Evolutionary conservation across 306 rosid genomes (phyloP), one percentile per base, ranked within the genome.

Genomic region (Clitoria ternatea): DNA sequence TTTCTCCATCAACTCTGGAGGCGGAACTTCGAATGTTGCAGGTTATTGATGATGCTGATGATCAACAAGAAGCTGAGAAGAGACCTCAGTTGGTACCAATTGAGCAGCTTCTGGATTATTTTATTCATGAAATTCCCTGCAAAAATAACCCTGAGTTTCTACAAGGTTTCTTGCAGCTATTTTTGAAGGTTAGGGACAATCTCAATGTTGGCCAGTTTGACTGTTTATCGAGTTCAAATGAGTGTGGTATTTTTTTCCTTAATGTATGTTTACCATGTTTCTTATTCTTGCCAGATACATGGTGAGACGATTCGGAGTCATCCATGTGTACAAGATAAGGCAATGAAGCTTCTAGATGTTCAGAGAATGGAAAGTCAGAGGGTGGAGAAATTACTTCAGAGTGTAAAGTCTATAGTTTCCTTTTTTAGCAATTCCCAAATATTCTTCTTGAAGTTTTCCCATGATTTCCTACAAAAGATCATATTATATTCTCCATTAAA

Each of bases 11-110:
- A 40, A 77, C 87, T 59, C 72, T 92, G 84, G 98, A 92, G 80
- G 66, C 89, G 85, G 98, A 92, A 79, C 88, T 92, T 72, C 83
- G 95, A 39, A 86, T 89, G 85, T 84, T 89, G 76, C 95, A 86
- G 72, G 84, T 89, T 68, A 82, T 92, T 27, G 96, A 83, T 4
- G 85, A 92, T 2, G 77, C 70, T 18, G 88, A 85, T 61, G n/a
- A n/a, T n/a, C 79, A 76, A 49, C 86, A 84, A 60, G 89, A 87
- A 74, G 74, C 70, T 43, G 91, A 81, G 72, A 78, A 60, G n/a
- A n/a, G n/a, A n/a, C n/a, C n/a, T n/a, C n/a, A n/a, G n/a, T n/a
- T n/a, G n/a, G n/a, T n/a, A n/a, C 79, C 88, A 2, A 87, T 89
- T 15, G 88, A 87, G 76, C 82, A 79, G 67, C 95, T 92, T 65